Evolutionary conservation across 257 asterid genomes (phyloP).

Genomic region (Cordia subcordata): DNA sequence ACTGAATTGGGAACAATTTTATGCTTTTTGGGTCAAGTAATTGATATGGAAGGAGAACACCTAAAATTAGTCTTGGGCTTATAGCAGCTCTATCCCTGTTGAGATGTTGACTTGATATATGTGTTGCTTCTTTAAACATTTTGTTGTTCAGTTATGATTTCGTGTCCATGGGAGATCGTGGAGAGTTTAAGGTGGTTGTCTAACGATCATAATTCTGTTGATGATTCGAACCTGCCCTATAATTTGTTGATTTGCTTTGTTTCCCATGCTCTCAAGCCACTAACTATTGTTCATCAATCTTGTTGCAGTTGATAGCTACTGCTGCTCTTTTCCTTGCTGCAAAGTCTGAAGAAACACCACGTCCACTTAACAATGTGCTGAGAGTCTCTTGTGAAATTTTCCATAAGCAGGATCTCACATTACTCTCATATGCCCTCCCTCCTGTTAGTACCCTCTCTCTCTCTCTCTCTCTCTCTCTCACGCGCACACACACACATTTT

Average conservation of each 20-base stretch:
- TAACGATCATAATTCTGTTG: background rate
- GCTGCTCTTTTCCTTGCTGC: constrained; percentile 89
- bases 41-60: too few species aligned
- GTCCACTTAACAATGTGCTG: constrained; percentile 77
- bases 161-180: too few species aligned
- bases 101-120: too few species aligned
- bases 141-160: too few species aligned
- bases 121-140: too few species aligned
- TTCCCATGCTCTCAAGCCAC: background rate
- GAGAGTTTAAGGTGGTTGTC: too few species aligned
- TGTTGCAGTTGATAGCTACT: constrained; percentile 83
- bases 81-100: too few species aligned
- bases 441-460: constrained; percentile 48
- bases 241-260: background rate
- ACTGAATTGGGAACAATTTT: too few species aligned
- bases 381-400: constrained; percentile 69
- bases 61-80: too few species aligned
- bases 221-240: background rate
- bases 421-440: constrained; percentile 65
- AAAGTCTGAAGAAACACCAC: constrained; percentile 89
- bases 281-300: constrained; percentile 6
- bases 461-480: constrained; percentile 9
- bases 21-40: too few species aligned
- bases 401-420: constrained; percentile 66
- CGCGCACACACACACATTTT: too few species aligned